phyloP scores from a whole-genome alignment of 306 rosid genomes.

The Quillaja saponaria region DNA sequence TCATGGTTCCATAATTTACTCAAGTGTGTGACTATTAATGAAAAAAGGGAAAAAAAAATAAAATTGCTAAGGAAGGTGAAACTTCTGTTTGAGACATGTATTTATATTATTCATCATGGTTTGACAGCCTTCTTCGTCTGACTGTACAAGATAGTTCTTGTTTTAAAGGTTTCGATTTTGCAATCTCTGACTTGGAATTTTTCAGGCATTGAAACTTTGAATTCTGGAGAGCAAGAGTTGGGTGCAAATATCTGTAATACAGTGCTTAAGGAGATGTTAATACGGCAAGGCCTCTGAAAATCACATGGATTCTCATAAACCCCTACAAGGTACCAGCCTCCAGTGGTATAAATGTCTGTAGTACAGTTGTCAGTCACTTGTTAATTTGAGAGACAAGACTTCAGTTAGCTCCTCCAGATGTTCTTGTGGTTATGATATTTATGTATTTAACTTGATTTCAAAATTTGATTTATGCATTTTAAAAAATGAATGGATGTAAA shows the following conservation, averaged over 20 bases:
- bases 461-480: too few species aligned
- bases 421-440: too few species aligned
- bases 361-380: too few species aligned
- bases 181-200: slow-evolving; percentile 26
- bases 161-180: slow-evolving; percentile 12
- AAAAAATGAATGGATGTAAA: too few species aligned
- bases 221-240: slow-evolving; percentile 17
- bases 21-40: neutral
- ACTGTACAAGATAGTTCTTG: slow-evolving; percentile 2
- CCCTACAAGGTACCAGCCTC: neutral
- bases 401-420: too few species aligned
- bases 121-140: neutral
- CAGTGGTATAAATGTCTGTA: neutral
- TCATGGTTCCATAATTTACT: too few species aligned
- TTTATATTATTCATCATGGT: neutral
- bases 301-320: neutral
- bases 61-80: neutral
- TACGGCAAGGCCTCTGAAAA: neutral
- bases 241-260: neutral
- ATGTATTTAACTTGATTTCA: too few species aligned
- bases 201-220: slow-evolving; percentile 57
- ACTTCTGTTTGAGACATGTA: neutral
- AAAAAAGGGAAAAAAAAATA: neutral
- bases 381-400: too few species aligned
- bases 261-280: slow-evolving; percentile 1